Evolutionary conservation across 176 grass and related monocot genomes (phyloP).

Genomic region (Lolium rigidum): DNA sequence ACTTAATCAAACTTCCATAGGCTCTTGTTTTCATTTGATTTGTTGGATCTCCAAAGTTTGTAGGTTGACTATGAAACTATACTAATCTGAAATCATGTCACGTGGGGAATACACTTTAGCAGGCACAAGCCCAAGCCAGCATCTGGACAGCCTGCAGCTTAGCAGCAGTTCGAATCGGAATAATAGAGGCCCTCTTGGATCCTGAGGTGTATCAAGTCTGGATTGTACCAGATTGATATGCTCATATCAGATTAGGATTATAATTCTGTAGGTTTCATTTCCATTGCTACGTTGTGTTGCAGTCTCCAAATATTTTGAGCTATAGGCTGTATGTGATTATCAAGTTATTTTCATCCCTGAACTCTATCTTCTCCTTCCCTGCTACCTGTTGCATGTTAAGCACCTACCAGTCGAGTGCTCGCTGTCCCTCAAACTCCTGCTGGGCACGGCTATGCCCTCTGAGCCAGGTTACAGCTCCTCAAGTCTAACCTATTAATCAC

Average conservation of each 20-base stretch:
- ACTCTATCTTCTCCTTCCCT: too few relatives aligned
- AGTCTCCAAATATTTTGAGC: too few relatives aligned
- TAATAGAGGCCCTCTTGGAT: neutral
- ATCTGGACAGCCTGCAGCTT: neutral
- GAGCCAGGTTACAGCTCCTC: too few relatives aligned
- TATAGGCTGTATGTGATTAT: too few relatives aligned
- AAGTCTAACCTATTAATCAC: too few relatives aligned
- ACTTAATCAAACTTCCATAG: neutral
- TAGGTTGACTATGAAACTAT: neutral
- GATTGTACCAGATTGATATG: neutral
- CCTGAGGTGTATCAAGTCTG: neutral
- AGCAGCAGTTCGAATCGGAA: neutral
- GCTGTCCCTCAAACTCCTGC: too few relatives aligned
- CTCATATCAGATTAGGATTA: slow-evolving; percentile 4
- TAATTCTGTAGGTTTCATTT: neutral
- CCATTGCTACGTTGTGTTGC: neutral
- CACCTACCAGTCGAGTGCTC: too few relatives aligned
- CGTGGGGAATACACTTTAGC: neutral
- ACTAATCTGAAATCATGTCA: neutral
- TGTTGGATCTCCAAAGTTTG: neutral
- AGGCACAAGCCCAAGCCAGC: neutral
- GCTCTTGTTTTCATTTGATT: slow-evolving; percentile 14
- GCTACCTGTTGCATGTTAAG: too few relatives aligned
- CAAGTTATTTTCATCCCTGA: too few relatives aligned
- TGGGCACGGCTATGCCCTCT: too few relatives aligned